These are phyloP conservation scores for Verticillium klebahnii DNA, from an alignment of 2,329 filamentous ascomycete genomes.

Conservation along the genomic window DNA sequence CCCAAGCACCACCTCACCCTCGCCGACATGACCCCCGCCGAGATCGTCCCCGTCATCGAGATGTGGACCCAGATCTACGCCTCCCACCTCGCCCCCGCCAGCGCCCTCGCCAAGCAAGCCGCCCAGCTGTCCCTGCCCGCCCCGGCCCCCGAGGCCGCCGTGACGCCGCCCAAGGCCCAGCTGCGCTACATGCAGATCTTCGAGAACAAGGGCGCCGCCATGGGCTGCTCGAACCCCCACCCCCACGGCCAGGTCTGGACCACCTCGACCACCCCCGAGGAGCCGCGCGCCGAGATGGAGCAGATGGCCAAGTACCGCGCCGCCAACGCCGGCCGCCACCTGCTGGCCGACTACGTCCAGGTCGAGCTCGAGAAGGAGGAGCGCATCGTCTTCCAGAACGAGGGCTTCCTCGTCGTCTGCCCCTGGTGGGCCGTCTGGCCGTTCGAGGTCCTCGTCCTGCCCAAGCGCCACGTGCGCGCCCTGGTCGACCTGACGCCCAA, in stretches of 20 bases:
- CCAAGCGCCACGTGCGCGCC: constrained; percentile 77
- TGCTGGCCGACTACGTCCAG: constrained; percentile 82
- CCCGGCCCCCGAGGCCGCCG: constrained; percentile 26
- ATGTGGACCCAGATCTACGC: constrained; percentile 92
- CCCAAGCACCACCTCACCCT: constrained; percentile 86
- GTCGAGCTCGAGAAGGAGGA: constrained; percentile 79
- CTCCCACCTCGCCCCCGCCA: constrained; percentile 69
- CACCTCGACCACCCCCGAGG: constrained; percentile 84
- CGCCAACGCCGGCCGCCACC: constrained; percentile 67
- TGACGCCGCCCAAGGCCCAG: constrained; percentile 61
- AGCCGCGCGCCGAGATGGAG: constrained; percentile 73
- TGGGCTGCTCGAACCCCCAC: constrained; percentile 98
- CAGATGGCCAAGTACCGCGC: constrained; percentile 75
- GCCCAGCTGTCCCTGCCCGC: constrained; percentile 35
- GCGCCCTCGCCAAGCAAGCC: constrained; percentile 48
- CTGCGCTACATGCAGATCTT: constrained; percentile 99
- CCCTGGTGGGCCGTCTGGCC: constrained; percentile 99
- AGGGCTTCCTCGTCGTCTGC: constrained; percentile 77
- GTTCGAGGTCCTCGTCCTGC: constrained; percentile 87
- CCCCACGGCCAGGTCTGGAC: constrained; percentile 97
- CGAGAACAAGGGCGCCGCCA: constrained; percentile 95
- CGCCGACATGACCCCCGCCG: constrained; percentile 73
- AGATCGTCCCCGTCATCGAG: constrained; percentile 79
- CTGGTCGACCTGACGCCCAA: constrained; percentile 72
- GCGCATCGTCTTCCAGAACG: constrained; percentile 84